These are phyloP conservation scores for Metschnikowia koreensis DNA, from an alignment of 805 yeast genomes.

Conservation along the genomic window DNA sequence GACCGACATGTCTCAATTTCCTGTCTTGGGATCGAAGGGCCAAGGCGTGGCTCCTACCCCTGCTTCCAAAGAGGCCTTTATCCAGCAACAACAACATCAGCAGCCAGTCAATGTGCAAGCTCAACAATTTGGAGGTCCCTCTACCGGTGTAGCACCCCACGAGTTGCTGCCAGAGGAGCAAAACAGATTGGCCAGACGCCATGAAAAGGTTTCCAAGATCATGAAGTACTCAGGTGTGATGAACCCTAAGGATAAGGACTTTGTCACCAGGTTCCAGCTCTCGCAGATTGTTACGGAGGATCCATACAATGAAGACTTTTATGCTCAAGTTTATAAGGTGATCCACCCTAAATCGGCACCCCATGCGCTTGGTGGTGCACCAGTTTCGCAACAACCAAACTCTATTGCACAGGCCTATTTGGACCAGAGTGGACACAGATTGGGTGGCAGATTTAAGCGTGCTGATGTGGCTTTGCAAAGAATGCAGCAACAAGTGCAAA, in stretches of 20 bases:
- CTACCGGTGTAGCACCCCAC: background rate
- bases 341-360: slow-evolving; percentile 38
- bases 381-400: slow-evolving; percentile 55
- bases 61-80: slow-evolving; percentile 7
- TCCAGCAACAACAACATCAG: background rate
- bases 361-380: slow-evolving; percentile 12
- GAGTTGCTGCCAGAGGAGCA: slow-evolving; percentile 63
- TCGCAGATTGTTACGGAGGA: slow-evolving; percentile 96
- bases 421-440: slow-evolving; percentile 86
- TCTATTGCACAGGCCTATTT: slow-evolving; percentile 90
- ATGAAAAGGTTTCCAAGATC: slow-evolving; percentile 71
- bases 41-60: slow-evolving; percentile 11
- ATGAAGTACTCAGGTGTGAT: slow-evolving; percentile 86
- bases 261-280: slow-evolving; percentile 88
- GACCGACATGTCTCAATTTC: slow-evolving; percentile 47
- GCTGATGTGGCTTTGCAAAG: slow-evolving; percentile 91
- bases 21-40: slow-evolving; percentile 53
- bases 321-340: slow-evolving; percentile 83
- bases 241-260: slow-evolving; percentile 97
- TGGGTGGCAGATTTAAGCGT: slow-evolving; percentile 80
- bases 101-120: background rate
- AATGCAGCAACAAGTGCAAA: slow-evolving; percentile 97
- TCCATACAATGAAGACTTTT: slow-evolving; percentile 95
- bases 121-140: background rate
- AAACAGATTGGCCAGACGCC: slow-evolving; percentile 62